A percentile compares a stretch with the other conserved stretches of the same genome.
Evolutionary conservation across 768 basidiomycete genomes (phyloP).

Genomic region (Harrya chromipes): DNA sequence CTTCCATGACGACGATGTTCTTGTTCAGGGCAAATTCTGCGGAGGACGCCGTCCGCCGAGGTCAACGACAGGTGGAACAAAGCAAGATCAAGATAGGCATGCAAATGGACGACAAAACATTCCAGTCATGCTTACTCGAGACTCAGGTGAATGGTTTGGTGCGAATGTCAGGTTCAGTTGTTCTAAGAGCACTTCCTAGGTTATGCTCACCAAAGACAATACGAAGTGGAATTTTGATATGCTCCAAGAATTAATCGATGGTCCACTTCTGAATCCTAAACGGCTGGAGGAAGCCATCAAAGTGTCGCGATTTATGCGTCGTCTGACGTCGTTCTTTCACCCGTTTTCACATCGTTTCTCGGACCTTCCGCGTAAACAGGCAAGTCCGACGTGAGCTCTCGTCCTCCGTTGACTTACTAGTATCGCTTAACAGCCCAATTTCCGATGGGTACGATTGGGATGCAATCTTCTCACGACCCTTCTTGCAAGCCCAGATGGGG

Average conservation of each 20-base stretch:
- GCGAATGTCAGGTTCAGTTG: neutral
- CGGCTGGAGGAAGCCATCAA: conserved; percentile 94
- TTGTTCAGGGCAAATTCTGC: conserved; percentile 65
- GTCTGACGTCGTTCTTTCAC: conserved; percentile 91
- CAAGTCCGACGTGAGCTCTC: conserved; percentile 18
- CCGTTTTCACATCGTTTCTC: conserved; percentile 88
- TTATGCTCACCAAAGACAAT: conserved; percentile 84
- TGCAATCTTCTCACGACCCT: conserved; percentile 81
- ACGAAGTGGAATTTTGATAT: conserved; percentile 92
- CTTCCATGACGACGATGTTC: neutral
- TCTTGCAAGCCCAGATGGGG: conserved; percentile 78
- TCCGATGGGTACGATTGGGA: conserved; percentile 84
- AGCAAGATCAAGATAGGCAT: conserved; percentile 85
- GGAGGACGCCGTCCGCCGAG: conserved; percentile 83
- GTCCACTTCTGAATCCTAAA: conserved; percentile 86
- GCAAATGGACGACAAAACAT: conserved; percentile 94
- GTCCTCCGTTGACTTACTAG: neutral
- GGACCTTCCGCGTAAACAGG: conserved; percentile 71
- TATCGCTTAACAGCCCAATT: conserved; percentile 51
- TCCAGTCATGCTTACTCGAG: conserved; percentile 80
- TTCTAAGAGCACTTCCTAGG: conserved; percentile 40
- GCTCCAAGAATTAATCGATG: conserved; percentile 85
- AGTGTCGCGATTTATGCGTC: conserved; percentile 83
- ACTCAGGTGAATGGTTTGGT: conserved; percentile 58
- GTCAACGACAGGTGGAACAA: conserved; percentile 89